Conservation (phyloP, 345 rosid genomes). For the Eucalyptus globulus region DNA sequence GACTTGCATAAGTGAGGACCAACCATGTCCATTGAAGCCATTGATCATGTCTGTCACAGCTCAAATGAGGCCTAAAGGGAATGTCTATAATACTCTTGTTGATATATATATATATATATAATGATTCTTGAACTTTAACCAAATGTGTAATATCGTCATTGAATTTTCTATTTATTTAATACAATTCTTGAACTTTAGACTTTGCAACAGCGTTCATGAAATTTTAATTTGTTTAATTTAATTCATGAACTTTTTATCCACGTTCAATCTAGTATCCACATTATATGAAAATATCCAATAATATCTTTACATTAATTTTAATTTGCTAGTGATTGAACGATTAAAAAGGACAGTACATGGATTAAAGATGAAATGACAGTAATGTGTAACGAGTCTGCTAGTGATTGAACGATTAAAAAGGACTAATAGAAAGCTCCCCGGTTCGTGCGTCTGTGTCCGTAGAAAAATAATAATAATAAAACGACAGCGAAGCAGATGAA, state of each 20-base stretch:
- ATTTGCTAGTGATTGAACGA: too few species aligned
- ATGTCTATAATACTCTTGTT: not conserved
- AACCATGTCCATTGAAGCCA: not conserved
- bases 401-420: not conserved
- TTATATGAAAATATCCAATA: not conserved
- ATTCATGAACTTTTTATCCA: fast-evolving
- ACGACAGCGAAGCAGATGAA: not conserved
- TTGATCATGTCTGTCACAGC: not conserved
- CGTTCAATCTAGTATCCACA: fast-evolving
- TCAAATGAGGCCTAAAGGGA: not conserved
- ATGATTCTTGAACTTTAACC: fast-evolving
- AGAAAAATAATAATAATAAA: not conserved
- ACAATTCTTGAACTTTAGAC: not conserved
- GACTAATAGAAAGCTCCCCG: not conserved
- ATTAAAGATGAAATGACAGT: not conserved
- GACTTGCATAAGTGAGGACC: not conserved
- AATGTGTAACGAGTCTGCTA: too few species aligned
- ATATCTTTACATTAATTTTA: not conserved
- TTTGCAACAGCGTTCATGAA: fast-evolving
- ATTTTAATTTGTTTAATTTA: not conserved
- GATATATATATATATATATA: not conserved
- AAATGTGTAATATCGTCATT: fast-evolving
- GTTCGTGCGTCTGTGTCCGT: not conserved
- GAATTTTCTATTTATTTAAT: not conserved
- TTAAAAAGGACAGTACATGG: too few species aligned